Percentiles rank a stretch among this genome's conserved stretches.
These are phyloP conservation scores for Leishmania amazonensis DNA, from an alignment of 208 protist genomes.

Conservation along the genomic window DNA sequence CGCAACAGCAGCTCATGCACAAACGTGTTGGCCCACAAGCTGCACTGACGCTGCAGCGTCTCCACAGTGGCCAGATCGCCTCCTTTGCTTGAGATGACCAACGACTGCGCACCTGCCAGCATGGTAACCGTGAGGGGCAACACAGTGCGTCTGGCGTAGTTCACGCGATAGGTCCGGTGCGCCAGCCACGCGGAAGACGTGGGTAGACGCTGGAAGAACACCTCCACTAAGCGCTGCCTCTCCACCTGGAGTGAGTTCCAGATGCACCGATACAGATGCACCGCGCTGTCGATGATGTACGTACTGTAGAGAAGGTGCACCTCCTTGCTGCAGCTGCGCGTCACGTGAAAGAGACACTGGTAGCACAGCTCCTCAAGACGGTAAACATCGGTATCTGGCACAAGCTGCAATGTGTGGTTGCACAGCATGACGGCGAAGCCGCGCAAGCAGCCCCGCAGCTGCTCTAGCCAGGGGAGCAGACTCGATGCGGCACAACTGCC, in stretches of 20 bases:
- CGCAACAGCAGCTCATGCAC: conserved; percentile 40
- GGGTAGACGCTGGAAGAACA: conserved; percentile 63
- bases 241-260: conserved; percentile 69
- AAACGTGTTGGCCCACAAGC: conserved; percentile 47
- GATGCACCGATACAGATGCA: conserved; percentile 62
- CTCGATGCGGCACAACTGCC: neutral
- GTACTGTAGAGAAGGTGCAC: conserved; percentile 47
- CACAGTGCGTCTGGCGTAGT: conserved; percentile 39
- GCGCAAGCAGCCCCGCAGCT: conserved; percentile 56
- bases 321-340: conserved; percentile 36
- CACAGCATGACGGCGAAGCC: conserved; percentile 48
- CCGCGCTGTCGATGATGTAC: conserved; percentile 59
- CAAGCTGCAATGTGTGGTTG: conserved; percentile 43
- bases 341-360: conserved; percentile 56
- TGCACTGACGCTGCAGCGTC: conserved; percentile 65
- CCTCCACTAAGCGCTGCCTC: conserved; percentile 36
- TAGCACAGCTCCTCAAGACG: conserved; percentile 80
- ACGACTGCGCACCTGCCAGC: conserved; percentile 76
- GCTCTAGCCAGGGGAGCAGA: conserved; percentile 46
- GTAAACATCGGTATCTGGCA: conserved; percentile 50
- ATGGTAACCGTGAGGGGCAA: conserved; percentile 71
- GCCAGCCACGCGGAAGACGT: conserved; percentile 40
- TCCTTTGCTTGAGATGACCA: conserved; percentile 15
- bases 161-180: conserved; percentile 37
- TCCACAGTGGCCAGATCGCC: conserved; percentile 22